Base-by-base conservation (phyloP, 768 basidiomycete species). In the Sporobolomyces roseus region DNA sequence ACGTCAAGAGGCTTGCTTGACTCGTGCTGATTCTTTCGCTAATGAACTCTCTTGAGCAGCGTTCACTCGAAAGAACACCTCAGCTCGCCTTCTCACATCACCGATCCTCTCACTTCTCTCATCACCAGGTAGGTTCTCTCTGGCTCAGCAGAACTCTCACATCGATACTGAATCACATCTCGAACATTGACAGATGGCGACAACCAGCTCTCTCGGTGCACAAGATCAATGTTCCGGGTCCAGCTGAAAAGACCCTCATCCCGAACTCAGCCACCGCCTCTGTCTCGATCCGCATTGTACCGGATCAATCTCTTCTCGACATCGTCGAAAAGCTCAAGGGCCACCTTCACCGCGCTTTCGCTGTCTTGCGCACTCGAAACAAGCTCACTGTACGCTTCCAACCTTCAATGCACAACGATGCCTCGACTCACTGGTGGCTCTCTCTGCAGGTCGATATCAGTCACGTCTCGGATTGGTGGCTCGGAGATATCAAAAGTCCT, bases 391-490 rank as follows among this genome's bases (percentile, higher is more conserved):
- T 92, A 65, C 36, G 80, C 75, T 27, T 35, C 32, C 14, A 2
- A 10, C 12, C 36, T 9, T 9, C 38, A 17, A 41, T 33, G 16
- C 17, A 32, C n/a, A 27, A n/a, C n/a, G n/a, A n/a, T n/a, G n/a
- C n/a, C n/a, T n/a, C n/a, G n/a, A n/a, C n/a, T n/a, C n/a, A n/a
- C n/a, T n/a, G n/a, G n/a, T n/a, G n/a, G n/a, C n/a, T n/a, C n/a
- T n/a, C n/a, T n/a, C n/a, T n/a, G 48, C 68, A 93, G 90, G 83
- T 93, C 71, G 83, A 81, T 27, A 85, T 96, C 60, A 85, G 88
- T 46, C 89, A 91, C 69, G 87, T 84, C 3, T 92, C 91, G 0
- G 88, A 93, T 74, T 98, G 93, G 93, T 99, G 94, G 94, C 83
- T 99, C 3, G 92, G 93, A 0, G 86, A 88, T 62, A 83, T 94